phyloP scores from a whole-genome alignment of 441 rosid genomes.

The Eruca vesicaria region DNA sequence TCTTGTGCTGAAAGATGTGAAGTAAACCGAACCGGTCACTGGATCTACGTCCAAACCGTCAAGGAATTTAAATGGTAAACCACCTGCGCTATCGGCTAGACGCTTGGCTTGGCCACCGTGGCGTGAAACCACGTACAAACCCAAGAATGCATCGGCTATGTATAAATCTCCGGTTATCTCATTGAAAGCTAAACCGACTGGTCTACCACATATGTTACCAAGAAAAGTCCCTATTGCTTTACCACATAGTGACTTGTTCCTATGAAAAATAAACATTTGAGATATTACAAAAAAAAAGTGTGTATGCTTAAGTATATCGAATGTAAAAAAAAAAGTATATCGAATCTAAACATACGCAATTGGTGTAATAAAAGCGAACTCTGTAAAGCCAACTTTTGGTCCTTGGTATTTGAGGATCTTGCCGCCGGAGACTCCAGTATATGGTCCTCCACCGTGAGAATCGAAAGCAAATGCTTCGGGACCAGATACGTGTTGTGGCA shows the following conservation, averaged over 20 bases:
- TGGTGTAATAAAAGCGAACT: constrained; percentile 22
- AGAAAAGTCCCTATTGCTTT: constrained; percentile 21
- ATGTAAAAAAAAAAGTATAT: too few relatives aligned
- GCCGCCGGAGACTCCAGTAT: constrained; percentile 37
- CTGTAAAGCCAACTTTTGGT: constrained; percentile 25
- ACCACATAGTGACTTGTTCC: constrained; percentile 28
- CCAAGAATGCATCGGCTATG: constrained; percentile 57
- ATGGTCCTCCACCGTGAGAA: constrained; percentile 29
- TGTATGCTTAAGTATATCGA: not conserved
- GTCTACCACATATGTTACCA: constrained; percentile 50
- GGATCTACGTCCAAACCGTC: constrained; percentile 35
- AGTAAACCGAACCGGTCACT: constrained; percentile 41
- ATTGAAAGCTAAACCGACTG: constrained; percentile 48
- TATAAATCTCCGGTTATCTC: constrained; percentile 39
- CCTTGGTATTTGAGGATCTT: constrained; percentile 32
- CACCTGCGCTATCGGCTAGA: constrained; percentile 30
- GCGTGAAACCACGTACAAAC: constrained; percentile 43
- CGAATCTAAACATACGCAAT: constrained; percentile 14
- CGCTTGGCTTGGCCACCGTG: constrained; percentile 37
- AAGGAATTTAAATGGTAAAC: constrained; percentile 19
- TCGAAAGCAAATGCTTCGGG: constrained; percentile 34
- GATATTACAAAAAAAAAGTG: not conserved
- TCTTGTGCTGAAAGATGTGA: constrained; percentile 48
- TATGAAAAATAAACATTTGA: not conserved
- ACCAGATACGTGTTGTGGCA: constrained; percentile 15